Conservation (phyloP, 2,329 filamentous ascomycete genomes). For the Monosporascus sp. region DNA sequence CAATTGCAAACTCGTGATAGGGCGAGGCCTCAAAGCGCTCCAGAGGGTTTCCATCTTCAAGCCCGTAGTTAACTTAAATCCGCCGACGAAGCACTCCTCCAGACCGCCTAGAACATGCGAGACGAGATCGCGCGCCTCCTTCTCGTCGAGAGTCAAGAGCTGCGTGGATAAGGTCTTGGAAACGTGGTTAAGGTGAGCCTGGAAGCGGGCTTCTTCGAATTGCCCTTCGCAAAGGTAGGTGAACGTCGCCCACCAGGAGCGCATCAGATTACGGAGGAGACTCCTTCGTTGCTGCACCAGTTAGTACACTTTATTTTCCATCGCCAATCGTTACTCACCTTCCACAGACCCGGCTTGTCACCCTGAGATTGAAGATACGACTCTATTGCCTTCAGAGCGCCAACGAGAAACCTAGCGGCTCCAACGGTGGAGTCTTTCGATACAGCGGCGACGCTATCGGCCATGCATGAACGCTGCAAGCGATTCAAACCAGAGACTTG, state of each 20-base stretch:
- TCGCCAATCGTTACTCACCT: constrained; percentile 16
- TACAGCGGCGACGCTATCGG: constrained; percentile 48
- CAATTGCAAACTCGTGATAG: constrained; percentile 41
- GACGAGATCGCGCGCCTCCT: constrained; percentile 33
- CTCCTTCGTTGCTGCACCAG: constrained; percentile 23
- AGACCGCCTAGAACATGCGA: constrained; percentile 36
- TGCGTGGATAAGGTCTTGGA: constrained; percentile 36
- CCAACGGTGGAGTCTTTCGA: constrained; percentile 57
- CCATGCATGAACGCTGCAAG: constrained; percentile 54
- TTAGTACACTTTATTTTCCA: constrained; percentile 5
- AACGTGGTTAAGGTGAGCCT: constrained; percentile 54
- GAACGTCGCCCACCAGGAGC: constrained; percentile 52
- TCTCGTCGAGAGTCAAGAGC: constrained; percentile 18
- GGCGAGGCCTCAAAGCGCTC: constrained; percentile 62
- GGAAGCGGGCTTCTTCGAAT: constrained; percentile 61
- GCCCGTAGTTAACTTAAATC: constrained; percentile 69
- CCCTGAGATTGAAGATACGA: constrained; percentile 35
- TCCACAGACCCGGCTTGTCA: constrained; percentile 23
- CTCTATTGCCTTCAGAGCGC: constrained; percentile 36
- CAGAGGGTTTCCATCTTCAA: constrained; percentile 77
- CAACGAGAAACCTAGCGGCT: constrained; percentile 45
- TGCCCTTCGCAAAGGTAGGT: constrained; percentile 35
- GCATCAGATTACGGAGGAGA: constrained; percentile 37
- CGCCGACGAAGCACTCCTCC: constrained; percentile 56
- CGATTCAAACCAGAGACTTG: constrained; percentile 53